Base-by-base conservation (phyloP, 2,329 filamentous ascomycete species). In the Rasamsonia emersonii region DNA sequence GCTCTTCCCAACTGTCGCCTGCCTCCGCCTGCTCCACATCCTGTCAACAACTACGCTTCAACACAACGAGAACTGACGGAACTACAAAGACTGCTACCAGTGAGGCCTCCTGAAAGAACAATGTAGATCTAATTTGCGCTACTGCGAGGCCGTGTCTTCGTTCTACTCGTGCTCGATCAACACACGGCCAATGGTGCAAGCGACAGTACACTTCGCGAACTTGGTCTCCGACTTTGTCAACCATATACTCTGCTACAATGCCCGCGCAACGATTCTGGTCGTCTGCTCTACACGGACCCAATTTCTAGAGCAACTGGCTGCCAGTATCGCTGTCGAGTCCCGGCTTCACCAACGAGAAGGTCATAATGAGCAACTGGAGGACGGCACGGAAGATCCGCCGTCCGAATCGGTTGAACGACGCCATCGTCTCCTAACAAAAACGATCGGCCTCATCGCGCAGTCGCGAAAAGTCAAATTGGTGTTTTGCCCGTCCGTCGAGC, bases 401-500 rank as follows among this genome's bases (percentile, higher is more conserved):
- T 8, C 5, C 14, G 16, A 25, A 7, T 23, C 4, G 3, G 13
- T 29, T 18, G 14, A 32, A 21, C 20, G 15, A 8, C 17, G n/a
- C 16, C 61, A 65, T 44, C 44, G 53, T 19, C 62, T 86, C 5
- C 59, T 84, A 5, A 62, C 67, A 10, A 73, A 78, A 17, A 77
- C 82, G 0, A 72, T 94, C 9, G 71, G 77, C 33, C 72, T 84
- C 40, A 66, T 88, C 17, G 73, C 79, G 28, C 70, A 73, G 3
- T 79, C 84, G 5, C 73, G 76, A 18, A 75, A 79, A 46, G 71
- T 93, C 40, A 75, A 73, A 33, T 57, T 88, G 6, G 62, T 75
- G 20, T 95, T 93, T 58, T 73, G 77, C 33, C 77, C 84, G 0
- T 85, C 81, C 2, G 70, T 91, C 33, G 77, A 82, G 14, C 78